Base-by-base conservation (phyloP, 208 protist species). In the Trypanosoma caninum region DNA sequence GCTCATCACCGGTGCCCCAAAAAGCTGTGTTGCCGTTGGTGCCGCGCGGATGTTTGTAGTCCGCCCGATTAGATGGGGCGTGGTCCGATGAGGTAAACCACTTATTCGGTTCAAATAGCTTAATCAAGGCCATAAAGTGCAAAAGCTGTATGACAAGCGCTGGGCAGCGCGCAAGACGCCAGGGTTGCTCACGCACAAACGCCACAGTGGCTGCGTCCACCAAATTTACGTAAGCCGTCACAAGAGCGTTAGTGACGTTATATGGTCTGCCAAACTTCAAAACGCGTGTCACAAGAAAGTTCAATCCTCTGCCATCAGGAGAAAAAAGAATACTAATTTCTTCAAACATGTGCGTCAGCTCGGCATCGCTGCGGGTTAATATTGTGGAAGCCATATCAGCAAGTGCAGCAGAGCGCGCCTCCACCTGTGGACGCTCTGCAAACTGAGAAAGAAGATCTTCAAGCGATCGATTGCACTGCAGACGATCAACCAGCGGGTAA, bases 51-150 rank as follows among this genome's bases (percentile, higher is more conserved):
- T 95, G 88, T 28, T 60, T 69, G 70, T 95, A 95, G 74, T 95
- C 84, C 4, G 82, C 82, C 16, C 88, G 74, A 58, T 95, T 95
- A 16, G 75, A 78, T 38, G 72, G 72, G 1, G 72, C 55, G 64
- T 85, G 88, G 4, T 72, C 47, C 33, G 81, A 83, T 33, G 56
- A 61, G 8, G 83, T 78, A 68, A 81, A 93, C 86, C 89, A 95
- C 69, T 73, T 76, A 65, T 95, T 93, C 23, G 89, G 89, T 73
- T 92, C 77, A 53, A 92, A 80, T 0, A 95, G 55, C 58, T 90
- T 90, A 18, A 91, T 80, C 0, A 91, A 67, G 0, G 89, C 83
- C 23, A 95, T 71, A 56, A 95, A 95, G 62, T 92, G 79, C 3
- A 93, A 62, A 23, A 95, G 74, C 51, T 91, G 79, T 2, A 78